Base-by-base conservation (phyloP, 129 eudicot genomes). In the Artemisia tridentata region DNA sequence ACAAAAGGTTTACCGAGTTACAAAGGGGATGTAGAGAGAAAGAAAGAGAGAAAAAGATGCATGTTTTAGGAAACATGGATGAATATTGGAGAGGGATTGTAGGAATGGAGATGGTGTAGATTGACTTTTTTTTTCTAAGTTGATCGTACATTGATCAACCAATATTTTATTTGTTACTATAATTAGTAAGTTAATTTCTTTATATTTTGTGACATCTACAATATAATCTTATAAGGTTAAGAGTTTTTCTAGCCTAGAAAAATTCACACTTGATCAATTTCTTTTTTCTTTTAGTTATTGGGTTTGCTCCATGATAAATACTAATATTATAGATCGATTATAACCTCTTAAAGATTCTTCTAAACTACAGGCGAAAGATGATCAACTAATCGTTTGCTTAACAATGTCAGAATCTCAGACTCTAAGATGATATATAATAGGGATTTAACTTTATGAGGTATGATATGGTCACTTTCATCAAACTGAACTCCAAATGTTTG, bases 31-130 rank as follows among this genome's bases (percentile, higher is more conserved):
- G 9, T 70, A 38, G 75, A 63, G 74, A 73, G 68, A 68, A 71
- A 56, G 45, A 38, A 38, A 38, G 45, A 38, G 45, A 38, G 45
- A 57, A 31, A 68, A 47, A 31, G 76, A 69, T 47, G 52, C 23
- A 71, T 58, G 11, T 56, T 46, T 20, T 58, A 65, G 34, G 65
- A 72, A 66, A 51, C 51, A 27, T 64, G 73, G 73, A 57, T 65
- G 82, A 78, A 65, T 78, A 78, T 78, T 79, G 82, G 78, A 67
- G 78, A 82, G 89, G 79, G 73, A 81, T 87, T 87, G 79, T 79
- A 85, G 91, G 87, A 50, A 55, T 31, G 55, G 68, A 63, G 21
- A 70, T 60, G 58, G 76, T 25, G 76, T 67, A 72, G 61, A 18
- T 59, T 59, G 68, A 51, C 18, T 67, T 48, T 63, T 67, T 48